These are phyloP conservation scores for Intubia oerlemansii DNA, from an alignment of 2,329 filamentous ascomycete species.

Conservation along the genomic window DNA sequence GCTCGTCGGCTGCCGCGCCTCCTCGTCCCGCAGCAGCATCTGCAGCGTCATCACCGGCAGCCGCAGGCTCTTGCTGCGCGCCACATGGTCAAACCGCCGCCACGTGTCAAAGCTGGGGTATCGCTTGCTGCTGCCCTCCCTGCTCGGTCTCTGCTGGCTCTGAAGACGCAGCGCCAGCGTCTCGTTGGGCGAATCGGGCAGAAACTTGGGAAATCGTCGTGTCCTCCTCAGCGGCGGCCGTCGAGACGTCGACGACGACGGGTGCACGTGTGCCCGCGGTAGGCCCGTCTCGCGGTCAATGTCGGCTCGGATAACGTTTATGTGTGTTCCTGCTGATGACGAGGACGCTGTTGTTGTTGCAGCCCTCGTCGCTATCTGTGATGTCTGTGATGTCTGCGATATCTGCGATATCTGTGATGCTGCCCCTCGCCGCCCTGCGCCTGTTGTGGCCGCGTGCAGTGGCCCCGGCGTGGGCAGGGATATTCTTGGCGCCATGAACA, in stretches of 20 bases:
- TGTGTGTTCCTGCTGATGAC: neutral
- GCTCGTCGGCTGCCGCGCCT: constrained; percentile 7
- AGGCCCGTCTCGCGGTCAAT: neutral
- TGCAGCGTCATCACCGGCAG: constrained; percentile 11
- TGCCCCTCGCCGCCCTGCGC: too few species aligned
- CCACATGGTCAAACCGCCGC: constrained; percentile 7
- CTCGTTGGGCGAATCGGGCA: constrained; percentile 7
- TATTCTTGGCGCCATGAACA: too few species aligned
- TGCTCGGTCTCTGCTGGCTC: constrained; percentile 3
- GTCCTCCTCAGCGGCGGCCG: too few species aligned
- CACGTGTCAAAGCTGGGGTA: constrained; percentile 7
- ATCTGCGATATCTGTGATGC: too few species aligned
- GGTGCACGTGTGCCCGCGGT: neutral
- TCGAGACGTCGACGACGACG: too few species aligned
- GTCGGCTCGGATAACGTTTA: constrained; percentile 1
- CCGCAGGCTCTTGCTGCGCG: constrained; percentile 9
- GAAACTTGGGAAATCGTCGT: constrained; percentile 5
- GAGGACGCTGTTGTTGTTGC: too few species aligned
- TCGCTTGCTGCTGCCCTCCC: too few species aligned
- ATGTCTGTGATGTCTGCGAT: too few species aligned
- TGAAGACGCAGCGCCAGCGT: constrained; percentile 6
- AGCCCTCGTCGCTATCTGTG: too few species aligned
- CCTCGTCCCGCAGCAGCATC: constrained; percentile 9
- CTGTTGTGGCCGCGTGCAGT: too few species aligned
- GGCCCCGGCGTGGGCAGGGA: too few species aligned